A percentile compares a stretch with the other conserved stretches of the same genome.
These are phyloP conservation scores for Epichloe scottii DNA, from an alignment of 2,329 filamentous ascomycete genomes.

Conservation along the genomic window DNA sequence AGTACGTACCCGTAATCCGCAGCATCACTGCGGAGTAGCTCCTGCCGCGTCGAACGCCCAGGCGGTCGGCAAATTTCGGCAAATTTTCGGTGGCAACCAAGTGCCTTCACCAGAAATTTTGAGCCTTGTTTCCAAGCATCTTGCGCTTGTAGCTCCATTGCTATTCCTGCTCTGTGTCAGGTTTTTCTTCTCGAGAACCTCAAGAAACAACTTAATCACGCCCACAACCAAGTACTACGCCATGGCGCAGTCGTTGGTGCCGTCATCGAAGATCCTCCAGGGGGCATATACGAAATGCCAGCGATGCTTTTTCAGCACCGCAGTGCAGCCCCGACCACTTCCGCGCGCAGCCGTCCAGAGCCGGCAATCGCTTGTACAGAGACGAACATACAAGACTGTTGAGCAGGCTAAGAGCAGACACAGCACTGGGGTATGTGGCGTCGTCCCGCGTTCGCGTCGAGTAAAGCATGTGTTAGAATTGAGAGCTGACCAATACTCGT, in stretches of 20 bases:
- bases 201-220: background rate
- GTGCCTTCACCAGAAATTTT: background rate
- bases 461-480: background rate
- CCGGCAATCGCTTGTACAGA: slow-evolving; percentile 24
- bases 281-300: slow-evolving; percentile 22
- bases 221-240: slow-evolving; percentile 2
- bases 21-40: background rate
- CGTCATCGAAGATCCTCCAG: slow-evolving; percentile 23
- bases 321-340: slow-evolving; percentile 22
- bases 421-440: slow-evolving; percentile 36
- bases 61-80: slow-evolving; percentile 9
- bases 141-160: too few species aligned
- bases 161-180: too few species aligned
- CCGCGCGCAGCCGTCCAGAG: slow-evolving; percentile 18
- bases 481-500: slow-evolving; percentile 14
- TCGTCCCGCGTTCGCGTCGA: background rate
- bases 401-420: slow-evolving; percentile 48
- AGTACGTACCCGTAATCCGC: too few species aligned
- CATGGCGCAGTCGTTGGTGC: slow-evolving; percentile 27
- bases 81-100: slow-evolving; percentile 8
- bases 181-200: background rate
- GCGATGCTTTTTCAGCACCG: slow-evolving; percentile 28
- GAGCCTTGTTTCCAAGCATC: background rate
- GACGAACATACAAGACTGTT: slow-evolving; percentile 37
- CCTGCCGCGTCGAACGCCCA: background rate